Evolutionary conservation across 805 yeast genomes (phyloP).

Genomic region (Saturnispora saitoi): DNA sequence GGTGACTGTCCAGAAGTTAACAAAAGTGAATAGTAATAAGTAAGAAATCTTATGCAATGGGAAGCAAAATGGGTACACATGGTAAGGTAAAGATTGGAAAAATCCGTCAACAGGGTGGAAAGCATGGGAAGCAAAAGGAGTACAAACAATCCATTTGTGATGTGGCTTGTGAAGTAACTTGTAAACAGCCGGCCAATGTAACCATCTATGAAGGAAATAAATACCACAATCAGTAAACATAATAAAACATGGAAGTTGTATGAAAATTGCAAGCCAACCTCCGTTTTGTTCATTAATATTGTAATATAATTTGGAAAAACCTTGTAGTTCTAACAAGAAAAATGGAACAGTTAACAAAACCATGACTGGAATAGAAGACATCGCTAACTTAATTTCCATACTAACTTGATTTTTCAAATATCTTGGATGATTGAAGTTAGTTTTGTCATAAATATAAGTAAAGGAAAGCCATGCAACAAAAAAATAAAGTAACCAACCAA

Average conservation of each 20-base stretch:
- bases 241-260: constrained; percentile 71
- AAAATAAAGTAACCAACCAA: constrained; percentile 82
- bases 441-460: constrained; percentile 71
- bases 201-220: constrained; percentile 82
- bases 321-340: constrained; percentile 76
- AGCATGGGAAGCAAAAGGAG: constrained; percentile 97
- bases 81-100: constrained; percentile 88
- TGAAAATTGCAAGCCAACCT: constrained; percentile 53
- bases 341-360: constrained; percentile 82
- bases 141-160: constrained; percentile 98
- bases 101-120: constrained; percentile 98
- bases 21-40: constrained; percentile 75
- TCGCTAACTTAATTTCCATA: constrained; percentile 72
- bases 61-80: constrained; percentile 81
- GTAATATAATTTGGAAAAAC: constrained; percentile 73
- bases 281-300: constrained; percentile 53
- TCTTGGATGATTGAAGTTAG: constrained; percentile 91
- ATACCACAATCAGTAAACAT: constrained; percentile 93
- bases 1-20: constrained; percentile 97
- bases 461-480: constrained; percentile 71
- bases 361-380: constrained; percentile 83
- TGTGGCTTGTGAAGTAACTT: constrained; percentile 90
- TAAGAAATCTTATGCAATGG: constrained; percentile 87
- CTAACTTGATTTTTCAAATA: constrained; percentile 89
- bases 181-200: constrained; percentile 90